A percentile compares a stretch with the other conserved stretches of the same genome.
These are phyloP conservation scores for Blepharisma undulans DNA, from an alignment of 169 alveolate species.

Conservation along the genomic window DNA sequence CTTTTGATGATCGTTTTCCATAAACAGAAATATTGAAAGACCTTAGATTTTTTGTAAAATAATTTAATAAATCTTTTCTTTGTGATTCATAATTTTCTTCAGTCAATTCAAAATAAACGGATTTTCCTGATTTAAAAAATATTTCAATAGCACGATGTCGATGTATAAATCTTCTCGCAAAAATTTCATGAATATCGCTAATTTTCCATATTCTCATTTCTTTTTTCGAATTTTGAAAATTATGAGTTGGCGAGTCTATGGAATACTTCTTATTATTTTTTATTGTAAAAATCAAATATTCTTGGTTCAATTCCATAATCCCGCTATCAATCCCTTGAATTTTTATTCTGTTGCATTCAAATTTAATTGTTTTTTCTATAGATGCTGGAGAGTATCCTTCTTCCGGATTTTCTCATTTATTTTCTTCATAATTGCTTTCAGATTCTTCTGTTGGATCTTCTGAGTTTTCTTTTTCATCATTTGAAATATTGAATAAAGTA, in stretches of 20 bases:
- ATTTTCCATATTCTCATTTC: conserved; percentile 18
- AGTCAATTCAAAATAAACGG: conserved; percentile 48
- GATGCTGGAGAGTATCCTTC: background rate
- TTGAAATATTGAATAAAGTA: background rate
- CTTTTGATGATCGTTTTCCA: too few species aligned
- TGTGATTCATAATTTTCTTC: too few species aligned
- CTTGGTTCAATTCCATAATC: background rate
- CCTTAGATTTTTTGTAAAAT: too few species aligned
- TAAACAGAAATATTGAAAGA: too few species aligned
- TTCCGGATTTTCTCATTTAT: background rate
- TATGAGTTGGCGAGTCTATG: background rate
- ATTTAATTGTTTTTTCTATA: background rate
- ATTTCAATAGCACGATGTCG: conserved; percentile 52
- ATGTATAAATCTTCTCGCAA: conserved; percentile 44
- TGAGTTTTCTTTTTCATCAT: background rate
- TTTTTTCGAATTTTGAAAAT: background rate
- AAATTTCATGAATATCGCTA: conserved; percentile 35
- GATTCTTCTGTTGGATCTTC: background rate
- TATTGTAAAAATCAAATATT: conserved; percentile 28
- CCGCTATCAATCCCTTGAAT: conserved; percentile 47
- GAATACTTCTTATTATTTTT: background rate
- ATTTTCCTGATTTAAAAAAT: conserved; percentile 36
- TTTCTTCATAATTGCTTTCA: background rate
- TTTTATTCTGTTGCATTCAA: conserved; percentile 22
- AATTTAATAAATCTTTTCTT: too few species aligned